Evolutionary conservation across 257 asterid species (phyloP), one percentile per base, ranked within the genome.

Genomic region (Cordia subcordata): DNA sequence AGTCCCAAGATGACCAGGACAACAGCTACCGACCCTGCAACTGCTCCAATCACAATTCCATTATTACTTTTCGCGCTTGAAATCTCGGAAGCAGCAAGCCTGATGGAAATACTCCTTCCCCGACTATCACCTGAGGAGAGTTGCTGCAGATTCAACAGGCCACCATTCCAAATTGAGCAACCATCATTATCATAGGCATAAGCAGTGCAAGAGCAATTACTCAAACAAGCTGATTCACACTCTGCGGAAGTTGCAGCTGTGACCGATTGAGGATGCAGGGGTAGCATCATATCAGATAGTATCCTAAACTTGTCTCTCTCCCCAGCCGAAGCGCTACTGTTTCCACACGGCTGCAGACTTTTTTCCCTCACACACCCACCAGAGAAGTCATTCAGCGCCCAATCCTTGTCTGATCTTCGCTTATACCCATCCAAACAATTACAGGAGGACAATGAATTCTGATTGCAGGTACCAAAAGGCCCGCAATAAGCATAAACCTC

Each of bases 401-500:
- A 73, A 38, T 76, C 72, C 21, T 15, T 11, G 1, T 64, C 58
- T 0, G 68, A 67, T 17, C 14, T 71, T 1, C 11, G 68, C 23
- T 49, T 23, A 33, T 65, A 82, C 15, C 85, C 81, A 0, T 58
- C 47, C 65, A 79, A 64, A 67, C 88, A 82, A 27, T 58, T 20
- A 23, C 88, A 82, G 22, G 53, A 77, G 13, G 81, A 76, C 46
- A 45, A 15, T 21, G 49, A 46, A 23, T 55, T 71, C 42, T 64
- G 64, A 49, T 63, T 69, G 53, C 87, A 81, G 18, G 57, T 54
- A 20, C 82, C 73, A 67, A 75, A 75, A 5, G 72, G 71, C 15
- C 87, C 84, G 18, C 84, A 81, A 56, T 50, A 78, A 11, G 84
- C 78, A 70, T 75, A 44, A 57, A 81, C 87, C 39, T 70, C 62